phyloP scores from a whole-genome alignment of 1,139 yeast species.

The Candida pseudoviswanathii region DNA sequence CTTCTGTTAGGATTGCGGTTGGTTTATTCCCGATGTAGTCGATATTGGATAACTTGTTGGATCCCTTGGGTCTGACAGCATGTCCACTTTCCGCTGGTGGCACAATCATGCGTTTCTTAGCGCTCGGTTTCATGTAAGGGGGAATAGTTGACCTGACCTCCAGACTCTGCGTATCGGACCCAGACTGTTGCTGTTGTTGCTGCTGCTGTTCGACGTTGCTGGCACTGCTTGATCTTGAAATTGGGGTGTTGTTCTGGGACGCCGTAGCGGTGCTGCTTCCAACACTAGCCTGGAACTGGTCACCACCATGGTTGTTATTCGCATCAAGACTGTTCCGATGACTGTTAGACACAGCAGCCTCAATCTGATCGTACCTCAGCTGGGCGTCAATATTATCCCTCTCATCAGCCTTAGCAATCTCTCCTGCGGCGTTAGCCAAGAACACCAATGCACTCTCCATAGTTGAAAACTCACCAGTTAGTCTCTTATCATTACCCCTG shows the following conservation, averaged over 20 bases:
- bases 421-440: slow-evolving; percentile 76
- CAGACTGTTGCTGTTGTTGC: neutral
- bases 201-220: neutral
- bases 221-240: neutral
- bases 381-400: slow-evolving; percentile 69
- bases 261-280: neutral
- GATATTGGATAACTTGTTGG: slow-evolving; percentile 55
- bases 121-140: slow-evolving; percentile 18
- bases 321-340: slow-evolving; percentile 10
- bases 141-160: slow-evolving; percentile 13
- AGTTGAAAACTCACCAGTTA: slow-evolving; percentile 39
- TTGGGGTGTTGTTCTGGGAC: neutral
- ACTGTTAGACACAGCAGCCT: slow-evolving; percentile 19
- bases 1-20: slow-evolving; percentile 62
- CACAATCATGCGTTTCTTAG: slow-evolving; percentile 19
- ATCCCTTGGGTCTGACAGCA: slow-evolving; percentile 53
- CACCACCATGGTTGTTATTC: neutral
- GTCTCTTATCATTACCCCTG: neutral
- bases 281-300: no score
- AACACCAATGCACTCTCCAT: slow-evolving; percentile 70
- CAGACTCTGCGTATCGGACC: neutral
- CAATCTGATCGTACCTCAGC: slow-evolving; percentile 53
- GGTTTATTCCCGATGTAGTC: slow-evolving; percentile 60
- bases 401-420: slow-evolving; percentile 66
- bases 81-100: slow-evolving; percentile 49